These are phyloP conservation scores for Parastagonospora nodorum DNA, from an alignment of 2,329 filamentous ascomycete species.

Conservation along the genomic window DNA sequence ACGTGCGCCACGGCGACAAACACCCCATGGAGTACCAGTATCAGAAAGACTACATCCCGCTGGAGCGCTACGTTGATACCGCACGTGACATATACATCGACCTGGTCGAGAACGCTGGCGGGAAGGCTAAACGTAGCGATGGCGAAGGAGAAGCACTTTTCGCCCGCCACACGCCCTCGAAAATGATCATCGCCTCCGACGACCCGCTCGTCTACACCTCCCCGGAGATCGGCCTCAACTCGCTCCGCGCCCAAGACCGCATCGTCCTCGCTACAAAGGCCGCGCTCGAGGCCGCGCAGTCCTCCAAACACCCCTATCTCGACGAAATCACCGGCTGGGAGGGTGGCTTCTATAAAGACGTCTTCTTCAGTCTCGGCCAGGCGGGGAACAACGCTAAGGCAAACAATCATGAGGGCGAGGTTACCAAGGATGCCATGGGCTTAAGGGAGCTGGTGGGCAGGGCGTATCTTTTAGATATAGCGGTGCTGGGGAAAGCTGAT, in stretches of 20 bases:
- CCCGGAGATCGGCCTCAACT: slow-evolving; percentile 62
- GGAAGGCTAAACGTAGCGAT: background rate
- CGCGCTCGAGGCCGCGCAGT: slow-evolving; percentile 48
- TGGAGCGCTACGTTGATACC: slow-evolving; percentile 68
- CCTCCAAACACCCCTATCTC: slow-evolving; percentile 59
- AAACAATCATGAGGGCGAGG: slow-evolving; percentile 25
- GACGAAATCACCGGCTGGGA: slow-evolving; percentile 85
- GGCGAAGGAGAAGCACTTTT: slow-evolving; percentile 31
- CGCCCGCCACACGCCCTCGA: slow-evolving; percentile 39
- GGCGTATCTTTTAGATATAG: slow-evolving; percentile 82
- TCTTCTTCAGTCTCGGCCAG: slow-evolving; percentile 78
- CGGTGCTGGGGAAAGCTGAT: slow-evolving; percentile 72
- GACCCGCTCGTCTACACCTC: slow-evolving; percentile 75
- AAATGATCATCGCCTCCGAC: slow-evolving; percentile 75
- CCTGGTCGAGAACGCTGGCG: slow-evolving; percentile 45
- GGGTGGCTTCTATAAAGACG: slow-evolving; percentile 79
- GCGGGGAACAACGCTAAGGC: slow-evolving; percentile 33
- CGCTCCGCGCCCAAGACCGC: slow-evolving; percentile 70
- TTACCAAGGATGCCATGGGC: slow-evolving; percentile 59
- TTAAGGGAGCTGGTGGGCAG: slow-evolving; percentile 76
- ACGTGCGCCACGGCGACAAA: slow-evolving; percentile 79
- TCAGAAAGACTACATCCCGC: slow-evolving; percentile 75
- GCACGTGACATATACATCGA: slow-evolving; percentile 61
- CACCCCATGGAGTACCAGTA: slow-evolving; percentile 81
- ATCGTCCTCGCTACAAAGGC: slow-evolving; percentile 75